Evolutionary conservation across 371 early-diverging fungal species (phyloP).

Genomic region (Mortierella sp.): DNA sequence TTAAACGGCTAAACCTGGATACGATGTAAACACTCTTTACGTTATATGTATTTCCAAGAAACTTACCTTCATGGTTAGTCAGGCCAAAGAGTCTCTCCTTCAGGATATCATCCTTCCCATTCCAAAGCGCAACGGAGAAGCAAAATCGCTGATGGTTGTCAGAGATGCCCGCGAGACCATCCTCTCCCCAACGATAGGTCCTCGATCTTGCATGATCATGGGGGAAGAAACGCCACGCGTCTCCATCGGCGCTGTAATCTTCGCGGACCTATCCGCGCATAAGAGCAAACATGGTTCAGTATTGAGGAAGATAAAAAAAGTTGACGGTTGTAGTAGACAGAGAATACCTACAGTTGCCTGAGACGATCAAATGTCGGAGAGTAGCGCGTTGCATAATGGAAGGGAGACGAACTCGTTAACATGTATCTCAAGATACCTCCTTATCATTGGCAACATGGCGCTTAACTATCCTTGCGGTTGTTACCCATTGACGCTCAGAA

Average conservation of each 20-base stretch:
- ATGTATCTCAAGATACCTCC: background rate
- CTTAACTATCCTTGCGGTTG: too few relatives aligned
- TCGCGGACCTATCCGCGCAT: conserved; percentile 47
- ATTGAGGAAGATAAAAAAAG: background rate
- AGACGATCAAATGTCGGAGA: background rate
- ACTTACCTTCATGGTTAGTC: conserved; percentile 49
- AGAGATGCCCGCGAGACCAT: conserved; percentile 46
- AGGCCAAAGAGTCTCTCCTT: conserved; percentile 53
- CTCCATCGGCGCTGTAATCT: conserved; percentile 49
- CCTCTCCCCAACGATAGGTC: conserved; percentile 53
- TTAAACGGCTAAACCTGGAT: too few relatives aligned
- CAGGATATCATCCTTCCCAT: conserved; percentile 46
- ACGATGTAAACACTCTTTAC: background rate
- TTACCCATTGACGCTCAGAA: conserved; percentile 55
- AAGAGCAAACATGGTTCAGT: too few relatives aligned
- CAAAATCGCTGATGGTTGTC: conserved; percentile 54
- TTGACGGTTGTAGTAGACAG: too few relatives aligned
- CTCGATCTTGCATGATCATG: conserved; percentile 52
- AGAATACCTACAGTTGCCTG: conserved; percentile 27
- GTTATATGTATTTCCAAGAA: too few relatives aligned
- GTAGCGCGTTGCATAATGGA: background rate
- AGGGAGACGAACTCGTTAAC: background rate
- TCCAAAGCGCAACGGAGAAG: conserved; percentile 52
- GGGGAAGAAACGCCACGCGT: conserved; percentile 50
- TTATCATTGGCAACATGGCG: too few relatives aligned